Evolutionary conservation across 176 grass and related monocot genomes (phyloP).

Genomic region (Musa beccarii): DNA sequence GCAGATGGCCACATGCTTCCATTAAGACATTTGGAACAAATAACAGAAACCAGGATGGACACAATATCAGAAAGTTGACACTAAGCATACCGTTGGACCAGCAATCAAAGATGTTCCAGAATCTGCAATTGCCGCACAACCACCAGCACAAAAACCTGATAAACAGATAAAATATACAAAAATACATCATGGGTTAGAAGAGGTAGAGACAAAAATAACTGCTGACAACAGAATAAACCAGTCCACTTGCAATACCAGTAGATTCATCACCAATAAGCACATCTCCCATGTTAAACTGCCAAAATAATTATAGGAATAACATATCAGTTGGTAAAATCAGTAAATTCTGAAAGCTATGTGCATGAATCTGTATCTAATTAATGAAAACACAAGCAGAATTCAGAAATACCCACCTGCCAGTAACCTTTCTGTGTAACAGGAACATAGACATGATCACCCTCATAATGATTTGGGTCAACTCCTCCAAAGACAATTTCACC

Average conservation of each 20-base stretch:
- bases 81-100: constrained; percentile 8
- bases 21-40: background rate
- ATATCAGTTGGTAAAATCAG: background rate
- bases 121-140: constrained; percentile 20
- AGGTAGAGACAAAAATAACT: background rate
- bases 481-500: constrained; percentile 23
- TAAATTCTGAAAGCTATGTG: background rate
- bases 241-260: background rate
- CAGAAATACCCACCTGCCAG: constrained; percentile 8
- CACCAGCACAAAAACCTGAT: constrained; percentile 12
- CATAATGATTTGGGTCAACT: constrained; percentile 15
- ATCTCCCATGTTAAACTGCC: constrained; percentile 24
- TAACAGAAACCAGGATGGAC: background rate
- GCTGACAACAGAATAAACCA: background rate
- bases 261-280: constrained; percentile 10
- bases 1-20: no score
- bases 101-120: constrained; percentile 22
- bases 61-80: background rate
- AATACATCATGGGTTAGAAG: background rate
- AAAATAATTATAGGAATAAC: background rate
- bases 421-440: constrained; percentile 17
- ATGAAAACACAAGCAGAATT: background rate
- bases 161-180: background rate
- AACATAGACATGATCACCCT: constrained; percentile 13
- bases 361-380: background rate